Conservation (phyloP, 371 early-diverging fungal genomes). For the Circinella umbellata region DNA sequence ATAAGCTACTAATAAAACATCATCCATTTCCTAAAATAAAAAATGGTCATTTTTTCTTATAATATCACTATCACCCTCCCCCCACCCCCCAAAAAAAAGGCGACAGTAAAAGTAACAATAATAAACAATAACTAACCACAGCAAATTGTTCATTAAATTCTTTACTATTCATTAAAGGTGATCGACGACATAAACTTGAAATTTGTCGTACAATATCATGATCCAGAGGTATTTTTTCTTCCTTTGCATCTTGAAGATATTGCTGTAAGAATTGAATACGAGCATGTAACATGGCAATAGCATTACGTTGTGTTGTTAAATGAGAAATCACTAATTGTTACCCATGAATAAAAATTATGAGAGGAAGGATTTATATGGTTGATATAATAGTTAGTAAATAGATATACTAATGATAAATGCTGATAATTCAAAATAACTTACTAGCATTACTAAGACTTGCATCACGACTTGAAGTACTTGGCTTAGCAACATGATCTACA, state of each 20-base stretch:
- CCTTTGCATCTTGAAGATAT: conserved; percentile 74
- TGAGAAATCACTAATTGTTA: conserved; percentile 65
- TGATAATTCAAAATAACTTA: conserved; percentile 24
- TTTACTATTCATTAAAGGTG: conserved; percentile 70
- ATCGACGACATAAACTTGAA: conserved; percentile 70
- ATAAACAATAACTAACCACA: conserved; percentile 48
- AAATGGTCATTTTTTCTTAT: too few species aligned
- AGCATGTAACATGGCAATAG: conserved; percentile 82
- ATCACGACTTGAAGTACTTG: conserved; percentile 58
- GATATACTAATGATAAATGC: background rate
- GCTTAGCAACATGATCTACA: conserved; percentile 82
- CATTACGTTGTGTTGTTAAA: conserved; percentile 78
- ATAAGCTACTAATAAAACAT: conserved; percentile 78
- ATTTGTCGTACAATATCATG: conserved; percentile 82
- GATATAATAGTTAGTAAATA: background rate
- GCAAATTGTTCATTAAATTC: conserved; percentile 77
- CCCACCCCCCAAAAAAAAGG: too few species aligned
- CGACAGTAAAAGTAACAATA: too few species aligned
- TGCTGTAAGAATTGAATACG: conserved; percentile 70
- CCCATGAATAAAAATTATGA: too few species aligned
- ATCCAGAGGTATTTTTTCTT: conserved; percentile 68
- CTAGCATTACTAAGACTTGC: conserved; percentile 60
- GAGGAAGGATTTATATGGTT: too few species aligned
- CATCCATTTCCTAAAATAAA: conserved; percentile 73
- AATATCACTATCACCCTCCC: too few species aligned